Evolutionary conservation across 2,329 filamentous ascomycete species (phyloP), one percentile per base, ranked within the genome.

Genomic region (Pseudocercospora fijiensis): DNA sequence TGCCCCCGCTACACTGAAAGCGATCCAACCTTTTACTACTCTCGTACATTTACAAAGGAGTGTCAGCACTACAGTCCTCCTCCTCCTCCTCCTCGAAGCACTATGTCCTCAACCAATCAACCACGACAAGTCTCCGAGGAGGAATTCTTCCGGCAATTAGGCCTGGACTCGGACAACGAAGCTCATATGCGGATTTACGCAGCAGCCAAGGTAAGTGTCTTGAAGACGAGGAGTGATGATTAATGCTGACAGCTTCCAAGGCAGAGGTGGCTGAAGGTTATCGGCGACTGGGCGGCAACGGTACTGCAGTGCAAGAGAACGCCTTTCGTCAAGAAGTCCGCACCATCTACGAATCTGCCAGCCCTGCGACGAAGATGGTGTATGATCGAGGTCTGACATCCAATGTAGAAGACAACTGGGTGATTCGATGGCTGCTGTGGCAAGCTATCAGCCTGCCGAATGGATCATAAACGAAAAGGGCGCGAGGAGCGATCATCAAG

Each of bases 341-440:
- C 61, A 71, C 67, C 18, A 74, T 81, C 22, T 79, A 77, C 63
- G 68, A 70, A 22, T 64, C 66, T 20, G 76, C 79, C n/a, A 72
- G 73, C n/a, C 61, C 67, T 0, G 67, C 74, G 5, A 80, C 79
- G 5, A 73, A 66, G 55, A 65, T 70, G 1, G 75, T 76, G 58
- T 82, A 80, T 62, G 73, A 77, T 16, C 68, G 73, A 61, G 80
- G 79, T 13, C 71, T 72, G 41, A 78, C 76, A 51, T 75, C 74
- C 45, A 72, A 73, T 10, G 75, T 74, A 33, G 75, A 78, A 64
- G 76, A 78, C 57, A 82, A 81, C 60, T 81, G 80, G 80, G 77
- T 81, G 41, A 79, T 79, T 16, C 73, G 76, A 26, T 82, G 80
- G 80, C 76, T 78, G 57, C 72, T 82, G 8, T 82, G 79, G 79